Conservation (phyloP, 352 stramenopile genomes). For the Phytophthora pistaciae region DNA sequence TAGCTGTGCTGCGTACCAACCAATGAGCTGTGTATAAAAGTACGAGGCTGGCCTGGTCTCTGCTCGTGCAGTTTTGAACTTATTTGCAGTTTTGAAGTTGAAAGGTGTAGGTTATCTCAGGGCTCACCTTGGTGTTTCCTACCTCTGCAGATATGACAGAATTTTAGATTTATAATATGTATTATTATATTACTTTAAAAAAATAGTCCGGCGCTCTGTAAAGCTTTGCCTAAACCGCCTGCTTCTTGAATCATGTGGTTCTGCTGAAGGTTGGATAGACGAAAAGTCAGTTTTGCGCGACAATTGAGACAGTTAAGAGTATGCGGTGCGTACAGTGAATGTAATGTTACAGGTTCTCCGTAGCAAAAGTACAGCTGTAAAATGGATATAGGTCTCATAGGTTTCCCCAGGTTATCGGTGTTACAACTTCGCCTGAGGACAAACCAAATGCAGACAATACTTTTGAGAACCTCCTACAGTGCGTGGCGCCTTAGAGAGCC, state of each 20-base stretch:
- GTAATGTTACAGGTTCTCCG: background rate
- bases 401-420: background rate
- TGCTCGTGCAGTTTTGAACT: no score
- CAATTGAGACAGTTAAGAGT: background rate
- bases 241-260: background rate
- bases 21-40: no score
- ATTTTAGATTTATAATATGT: no score
- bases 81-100: no score
- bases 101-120: no score
- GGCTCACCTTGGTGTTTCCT: no score
- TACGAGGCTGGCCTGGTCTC: no score
- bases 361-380: background rate
- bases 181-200: no score
- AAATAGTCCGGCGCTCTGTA: no score
- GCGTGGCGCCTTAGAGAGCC: no score
- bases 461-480: background rate
- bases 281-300: background rate
- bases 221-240: background rate
- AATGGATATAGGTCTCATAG: background rate
- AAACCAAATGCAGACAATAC: background rate
- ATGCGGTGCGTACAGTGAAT: background rate
- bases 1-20: no score
- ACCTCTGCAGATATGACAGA: no score
- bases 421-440: background rate
- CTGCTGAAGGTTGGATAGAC: background rate